Evolutionary conservation across 805 yeast species (phyloP), one percentile per base, ranked within the genome.

Genomic region (Sugiyamaella floridensis): DNA sequence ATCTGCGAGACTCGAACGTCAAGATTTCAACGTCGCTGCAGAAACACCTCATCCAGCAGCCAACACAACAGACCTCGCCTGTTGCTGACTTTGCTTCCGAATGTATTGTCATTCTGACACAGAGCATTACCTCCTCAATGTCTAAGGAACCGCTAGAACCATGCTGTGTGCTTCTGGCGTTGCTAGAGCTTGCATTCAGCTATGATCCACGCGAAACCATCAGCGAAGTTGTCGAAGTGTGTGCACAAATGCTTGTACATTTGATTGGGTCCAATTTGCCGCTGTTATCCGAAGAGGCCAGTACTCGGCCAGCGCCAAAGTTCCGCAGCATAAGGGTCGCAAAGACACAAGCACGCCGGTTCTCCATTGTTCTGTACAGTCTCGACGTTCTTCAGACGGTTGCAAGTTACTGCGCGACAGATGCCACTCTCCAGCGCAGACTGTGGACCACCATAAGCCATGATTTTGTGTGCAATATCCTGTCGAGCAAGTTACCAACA

Each of bases 341-440:
- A 12, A 32, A 9, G 20, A 26, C 45, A 34, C 37, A 37, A n/a
- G 51, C 47, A 16, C 19, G 32, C 28, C 26, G 47, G 9, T 28
- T 37, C 16, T 14, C 45, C 19, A 34, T 48, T 15, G 28, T 48
- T 18, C 22, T 55, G 29, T 55, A 43, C 20, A 20, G 47, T 18
- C 45, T 55, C 12, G 52, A 49, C 26, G 19, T 47, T n/a, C 42
- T 55, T 32, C 55, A 52, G 32, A 29, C 45, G 11, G 28, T 55
- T 9, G 47, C 45, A 26, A 34, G 43, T 4, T 29, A 34, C 26
- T 20, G 47, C 15, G 32, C 48, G 15, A 16, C 40, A n/a, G 49
- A 20, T 7, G 16, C 22, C 1, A 34, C 15, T 15, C 40, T 20
- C 28, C 47, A n/a, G 28, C 20, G 41, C 28, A 15, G 34, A 10